phyloP scores from a whole-genome alignment of 2,329 filamentous ascomycete genomes.

The Diaporthe sp. region DNA sequence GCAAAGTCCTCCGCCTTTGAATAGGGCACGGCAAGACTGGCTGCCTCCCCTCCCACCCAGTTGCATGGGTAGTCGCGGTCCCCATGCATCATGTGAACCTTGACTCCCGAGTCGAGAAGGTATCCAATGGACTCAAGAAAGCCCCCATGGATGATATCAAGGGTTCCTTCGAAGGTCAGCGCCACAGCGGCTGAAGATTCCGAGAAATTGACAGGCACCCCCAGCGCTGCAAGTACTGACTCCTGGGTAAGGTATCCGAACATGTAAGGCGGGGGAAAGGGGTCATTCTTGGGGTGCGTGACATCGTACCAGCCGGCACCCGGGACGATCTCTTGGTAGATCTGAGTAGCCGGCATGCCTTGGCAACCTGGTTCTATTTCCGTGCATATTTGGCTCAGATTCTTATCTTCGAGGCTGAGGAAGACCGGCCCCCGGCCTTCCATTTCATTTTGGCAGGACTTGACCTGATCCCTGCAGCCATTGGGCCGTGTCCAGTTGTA shows the following conservation, averaged over 20 bases:
- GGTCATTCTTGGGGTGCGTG: constrained; percentile 59
- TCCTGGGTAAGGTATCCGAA: constrained; percentile 66
- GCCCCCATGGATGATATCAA: constrained; percentile 46
- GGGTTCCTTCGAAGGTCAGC: constrained; percentile 52
- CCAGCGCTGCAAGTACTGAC: constrained; percentile 67
- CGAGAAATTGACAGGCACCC: constrained; percentile 70
- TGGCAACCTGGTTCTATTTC: constrained; percentile 41
- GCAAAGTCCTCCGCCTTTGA: constrained; percentile 54
- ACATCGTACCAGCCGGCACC: constrained; percentile 67
- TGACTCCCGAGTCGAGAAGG: constrained; percentile 66
- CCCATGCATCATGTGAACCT: constrained; percentile 67
- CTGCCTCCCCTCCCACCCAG: constrained; percentile 66
- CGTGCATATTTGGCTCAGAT: constrained; percentile 61
- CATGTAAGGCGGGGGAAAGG: constrained; percentile 64
- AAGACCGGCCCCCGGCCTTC: neutral
- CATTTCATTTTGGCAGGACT: constrained; percentile 56
- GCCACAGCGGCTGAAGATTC: constrained; percentile 53
- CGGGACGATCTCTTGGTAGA: neutral
- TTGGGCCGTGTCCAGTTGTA: constrained; percentile 54
- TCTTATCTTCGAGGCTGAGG: constrained; percentile 49
- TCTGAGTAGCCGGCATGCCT: neutral
- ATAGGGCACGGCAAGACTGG: constrained; percentile 60
- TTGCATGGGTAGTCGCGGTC: constrained; percentile 68
- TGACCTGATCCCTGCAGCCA: constrained; percentile 65
- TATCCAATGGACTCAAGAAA: constrained; percentile 58